Percentiles rank a stretch among this genome's conserved stretches.
phyloP scores from a whole-genome alignment of 495 filamentous ascomycete species.

The Penicillium malachiteum region DNA sequence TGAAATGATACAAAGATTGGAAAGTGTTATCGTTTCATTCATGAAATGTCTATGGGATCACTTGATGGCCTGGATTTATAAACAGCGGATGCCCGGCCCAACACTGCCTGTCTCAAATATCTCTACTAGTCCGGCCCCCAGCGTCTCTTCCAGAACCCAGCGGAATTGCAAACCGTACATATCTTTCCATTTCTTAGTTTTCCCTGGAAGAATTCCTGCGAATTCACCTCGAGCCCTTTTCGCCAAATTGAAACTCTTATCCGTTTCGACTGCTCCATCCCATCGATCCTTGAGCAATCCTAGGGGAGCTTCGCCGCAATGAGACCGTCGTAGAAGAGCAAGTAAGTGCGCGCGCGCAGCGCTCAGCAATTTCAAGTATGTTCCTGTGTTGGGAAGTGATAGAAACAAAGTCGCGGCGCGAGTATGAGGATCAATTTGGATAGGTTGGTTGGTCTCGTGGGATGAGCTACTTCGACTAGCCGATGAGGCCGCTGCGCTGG shows the following conservation, averaged over 20 bases:
- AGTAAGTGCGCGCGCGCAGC: constrained; percentile 66
- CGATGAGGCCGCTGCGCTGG: constrained; percentile 53
- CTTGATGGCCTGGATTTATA: constrained; percentile 28
- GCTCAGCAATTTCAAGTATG: constrained; percentile 69
- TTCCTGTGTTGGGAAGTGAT: constrained; percentile 71
- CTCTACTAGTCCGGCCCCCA: constrained; percentile 78
- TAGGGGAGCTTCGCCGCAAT: constrained; percentile 64
- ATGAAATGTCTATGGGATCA: not conserved
- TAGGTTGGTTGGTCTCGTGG: constrained; percentile 13
- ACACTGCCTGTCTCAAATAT: constrained; percentile 83
- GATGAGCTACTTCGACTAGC: constrained; percentile 41
- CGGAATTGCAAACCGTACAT: constrained; percentile 75
- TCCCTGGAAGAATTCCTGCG: constrained; percentile 66
- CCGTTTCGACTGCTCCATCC: constrained; percentile 69
- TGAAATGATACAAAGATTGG: not conserved
- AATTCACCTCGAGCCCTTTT: constrained; percentile 69
- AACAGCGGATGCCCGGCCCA: constrained; percentile 64
- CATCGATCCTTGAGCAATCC: constrained; percentile 70
- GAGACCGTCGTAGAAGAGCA: constrained; percentile 62
- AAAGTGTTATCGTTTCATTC: not conserved
- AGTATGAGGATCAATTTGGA: constrained; percentile 28
- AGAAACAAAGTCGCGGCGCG: constrained; percentile 52
- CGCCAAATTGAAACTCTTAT: constrained; percentile 54
- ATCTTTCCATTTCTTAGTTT: constrained; percentile 77
- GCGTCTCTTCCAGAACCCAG: constrained; percentile 75